A percentile compares a stretch with the other conserved stretches of the same genome.
These are phyloP conservation scores for Neonectria magnoliae DNA, from an alignment of 2,329 filamentous ascomycete genomes.

Conservation along the genomic window DNA sequence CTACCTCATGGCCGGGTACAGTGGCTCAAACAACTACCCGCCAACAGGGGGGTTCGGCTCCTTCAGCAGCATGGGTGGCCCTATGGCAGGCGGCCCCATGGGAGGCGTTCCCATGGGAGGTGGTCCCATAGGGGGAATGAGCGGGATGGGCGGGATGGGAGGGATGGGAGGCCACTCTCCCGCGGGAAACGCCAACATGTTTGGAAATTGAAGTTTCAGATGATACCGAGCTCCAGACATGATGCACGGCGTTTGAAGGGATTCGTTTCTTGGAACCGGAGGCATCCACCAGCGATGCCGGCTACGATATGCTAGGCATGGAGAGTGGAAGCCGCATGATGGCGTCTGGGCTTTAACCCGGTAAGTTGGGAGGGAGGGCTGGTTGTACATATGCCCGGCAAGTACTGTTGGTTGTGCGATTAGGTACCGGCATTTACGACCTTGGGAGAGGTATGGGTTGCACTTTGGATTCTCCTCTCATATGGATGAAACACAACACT, in stretches of 20 bases:
- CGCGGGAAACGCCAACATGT: slow-evolving; percentile 40
- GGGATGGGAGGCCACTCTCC: slow-evolving; percentile 31
- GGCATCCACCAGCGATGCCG: not conserved
- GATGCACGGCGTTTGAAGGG: not conserved
- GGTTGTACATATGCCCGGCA: not conserved
- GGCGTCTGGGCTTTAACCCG: not conserved
- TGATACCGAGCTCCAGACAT: slow-evolving; percentile 1
- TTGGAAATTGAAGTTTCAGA: slow-evolving; percentile 33
- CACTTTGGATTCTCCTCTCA: slow-evolving; percentile 21
- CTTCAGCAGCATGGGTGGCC: slow-evolving; percentile 40
- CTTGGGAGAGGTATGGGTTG: not conserved
- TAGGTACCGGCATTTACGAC: not conserved
- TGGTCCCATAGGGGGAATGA: slow-evolving; percentile 37
- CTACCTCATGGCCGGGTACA: slow-evolving; percentile 56
- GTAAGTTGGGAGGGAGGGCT: too few species aligned
- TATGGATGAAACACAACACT: slow-evolving; percentile 6
- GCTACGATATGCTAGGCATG: not conserved
- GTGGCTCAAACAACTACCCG: slow-evolving; percentile 46
- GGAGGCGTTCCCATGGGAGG: slow-evolving; percentile 11
- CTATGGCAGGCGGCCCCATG: not conserved
- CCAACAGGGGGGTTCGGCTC: slow-evolving; percentile 43
- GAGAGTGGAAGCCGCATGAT: not conserved
- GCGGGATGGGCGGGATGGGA: slow-evolving; percentile 34
- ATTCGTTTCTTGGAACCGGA: not conserved
- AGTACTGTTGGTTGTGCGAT: not conserved